Conservation (phyloP, 306 rosid genomes). For the Prinsepia uniflora region DNA sequence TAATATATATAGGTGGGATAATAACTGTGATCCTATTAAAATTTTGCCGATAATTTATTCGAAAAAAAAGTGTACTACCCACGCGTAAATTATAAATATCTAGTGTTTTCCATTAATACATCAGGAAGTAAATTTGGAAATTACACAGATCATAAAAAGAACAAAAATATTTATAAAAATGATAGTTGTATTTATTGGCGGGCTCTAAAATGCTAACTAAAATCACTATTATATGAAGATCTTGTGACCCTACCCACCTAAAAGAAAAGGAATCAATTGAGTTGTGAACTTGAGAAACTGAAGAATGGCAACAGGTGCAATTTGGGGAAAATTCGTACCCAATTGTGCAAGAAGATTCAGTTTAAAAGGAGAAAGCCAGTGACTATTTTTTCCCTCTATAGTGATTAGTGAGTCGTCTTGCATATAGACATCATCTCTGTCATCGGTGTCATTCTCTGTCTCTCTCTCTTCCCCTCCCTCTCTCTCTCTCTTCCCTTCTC, state of each 20-base stretch:
- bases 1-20: too few species aligned
- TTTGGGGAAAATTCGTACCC: background rate
- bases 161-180: too few species aligned
- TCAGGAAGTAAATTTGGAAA: too few species aligned
- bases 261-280: background rate
- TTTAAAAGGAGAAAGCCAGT: background rate
- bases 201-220: background rate
- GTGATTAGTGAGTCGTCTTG: background rate
- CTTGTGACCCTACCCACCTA: background rate
- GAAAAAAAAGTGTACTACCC: too few species aligned
- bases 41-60: too few species aligned
- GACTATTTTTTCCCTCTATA: background rate
- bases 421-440: background rate
- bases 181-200: background rate
- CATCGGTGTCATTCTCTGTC: background rate
- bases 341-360: background rate
- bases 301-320: conserved; percentile 11
- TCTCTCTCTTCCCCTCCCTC: too few species aligned
- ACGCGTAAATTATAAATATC: too few species aligned
- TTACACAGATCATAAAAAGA: too few species aligned
- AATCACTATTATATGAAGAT: background rate
- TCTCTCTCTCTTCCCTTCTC: too few species aligned
- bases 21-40: too few species aligned
- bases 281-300: background rate
- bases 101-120: too few species aligned